phyloP scores from a whole-genome alignment of 768 basidiomycete genomes.

The Suillus placidus region DNA sequence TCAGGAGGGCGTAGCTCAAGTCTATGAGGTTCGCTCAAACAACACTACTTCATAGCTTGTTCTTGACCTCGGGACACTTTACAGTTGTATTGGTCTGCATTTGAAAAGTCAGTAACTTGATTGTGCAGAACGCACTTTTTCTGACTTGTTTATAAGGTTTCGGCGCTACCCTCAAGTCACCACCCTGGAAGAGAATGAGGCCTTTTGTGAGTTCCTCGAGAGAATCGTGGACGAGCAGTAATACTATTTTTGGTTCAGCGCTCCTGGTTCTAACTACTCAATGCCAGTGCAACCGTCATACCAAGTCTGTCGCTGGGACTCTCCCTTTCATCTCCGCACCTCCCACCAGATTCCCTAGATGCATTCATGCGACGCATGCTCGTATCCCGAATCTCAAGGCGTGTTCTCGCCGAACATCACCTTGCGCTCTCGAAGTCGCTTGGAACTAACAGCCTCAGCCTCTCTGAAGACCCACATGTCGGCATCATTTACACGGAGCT shows the following conservation, averaged over 20 bases:
- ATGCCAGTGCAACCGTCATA: conserved; percentile 68
- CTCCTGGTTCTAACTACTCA: conserved; percentile 2
- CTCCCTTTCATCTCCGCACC: conserved; percentile 80
- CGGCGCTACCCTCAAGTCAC: conserved; percentile 74
- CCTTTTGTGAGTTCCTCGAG: conserved; percentile 74
- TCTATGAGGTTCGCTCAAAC: conserved; percentile 71
- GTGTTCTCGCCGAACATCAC: conserved; percentile 89
- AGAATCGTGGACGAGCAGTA: conserved; percentile 77
- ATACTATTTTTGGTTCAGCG: neutral
- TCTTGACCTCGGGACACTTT: conserved; percentile 8
- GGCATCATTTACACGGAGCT: conserved; percentile 85
- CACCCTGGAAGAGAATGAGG: conserved; percentile 71
- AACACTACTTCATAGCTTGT: neutral
- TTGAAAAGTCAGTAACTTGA: conserved; percentile 63
- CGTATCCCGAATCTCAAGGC: conserved; percentile 84
- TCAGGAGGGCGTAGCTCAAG: conserved; percentile 78
- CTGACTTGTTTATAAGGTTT: conserved; percentile 48
- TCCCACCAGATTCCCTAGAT: conserved; percentile 78
- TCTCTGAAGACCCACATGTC: conserved; percentile 59
- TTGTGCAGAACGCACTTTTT: conserved; percentile 8
- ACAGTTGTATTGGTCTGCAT: conserved; percentile 85
- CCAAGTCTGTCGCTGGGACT: conserved; percentile 82
- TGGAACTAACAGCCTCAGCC: conserved; percentile 36
- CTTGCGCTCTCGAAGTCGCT: conserved; percentile 73
- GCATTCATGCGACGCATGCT: conserved; percentile 92